These are phyloP conservation scores for Xylaria acuta DNA, from an alignment of 495 filamentous ascomycete species.

Conservation along the genomic window DNA sequence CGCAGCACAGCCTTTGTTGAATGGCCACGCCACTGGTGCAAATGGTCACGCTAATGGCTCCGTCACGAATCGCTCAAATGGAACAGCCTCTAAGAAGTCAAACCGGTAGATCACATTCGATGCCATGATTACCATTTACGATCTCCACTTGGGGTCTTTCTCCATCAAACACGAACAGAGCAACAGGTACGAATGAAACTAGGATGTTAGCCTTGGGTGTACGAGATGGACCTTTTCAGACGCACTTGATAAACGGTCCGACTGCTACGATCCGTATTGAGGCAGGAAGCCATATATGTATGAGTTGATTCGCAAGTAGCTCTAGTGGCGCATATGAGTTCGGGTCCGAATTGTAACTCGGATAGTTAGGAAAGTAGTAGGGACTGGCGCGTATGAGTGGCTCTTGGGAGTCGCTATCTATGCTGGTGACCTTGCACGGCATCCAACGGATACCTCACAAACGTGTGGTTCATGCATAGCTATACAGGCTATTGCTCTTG, in stretches of 20 bases:
- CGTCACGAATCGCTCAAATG: constrained; percentile 34
- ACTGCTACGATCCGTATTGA: neutral
- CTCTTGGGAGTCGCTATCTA: neutral
- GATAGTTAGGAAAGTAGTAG: neutral
- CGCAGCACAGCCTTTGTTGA: constrained; percentile 29
- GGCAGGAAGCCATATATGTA: neutral
- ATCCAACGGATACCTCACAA: neutral
- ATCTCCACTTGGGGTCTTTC: neutral
- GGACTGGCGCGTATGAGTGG: neutral
- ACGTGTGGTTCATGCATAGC: neutral
- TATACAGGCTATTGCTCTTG: neutral
- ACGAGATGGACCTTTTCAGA: neutral
- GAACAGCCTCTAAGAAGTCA: constrained; percentile 24
- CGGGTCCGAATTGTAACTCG: neutral
- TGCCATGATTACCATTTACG: neutral
- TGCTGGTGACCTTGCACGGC: neutral
- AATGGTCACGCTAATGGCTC: constrained; percentile 33
- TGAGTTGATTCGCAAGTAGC: neutral
- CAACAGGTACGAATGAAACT: constrained; percentile 9
- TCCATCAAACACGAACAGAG: neutral
- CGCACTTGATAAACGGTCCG: constrained; percentile 2
- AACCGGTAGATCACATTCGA: neutral
- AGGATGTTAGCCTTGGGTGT: neutral
- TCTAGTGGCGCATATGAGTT: neutral
- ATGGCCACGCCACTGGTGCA: constrained; percentile 29